phyloP scores from a whole-genome alignment of 768 basidiomycete species.

The Grammothele lineata region DNA sequence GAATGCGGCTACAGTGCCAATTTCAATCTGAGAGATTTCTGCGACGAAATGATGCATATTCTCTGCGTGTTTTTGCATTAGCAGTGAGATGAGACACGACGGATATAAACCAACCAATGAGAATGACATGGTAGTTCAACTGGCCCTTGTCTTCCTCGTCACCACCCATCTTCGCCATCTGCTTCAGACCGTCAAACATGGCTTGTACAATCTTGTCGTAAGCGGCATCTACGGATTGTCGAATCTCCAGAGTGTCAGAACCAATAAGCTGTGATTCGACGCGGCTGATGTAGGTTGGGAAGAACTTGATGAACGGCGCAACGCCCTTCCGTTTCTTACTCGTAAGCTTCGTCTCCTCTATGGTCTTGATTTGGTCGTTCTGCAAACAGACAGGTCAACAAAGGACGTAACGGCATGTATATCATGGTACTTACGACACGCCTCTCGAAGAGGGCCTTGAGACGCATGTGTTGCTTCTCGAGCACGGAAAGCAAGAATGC shows the following conservation, averaged over 20 bases:
- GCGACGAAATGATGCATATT: conserved; percentile 95
- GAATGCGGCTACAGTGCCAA: conserved; percentile 58
- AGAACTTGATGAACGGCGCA: conserved; percentile 87
- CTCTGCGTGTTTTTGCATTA: no score
- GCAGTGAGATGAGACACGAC: background rate
- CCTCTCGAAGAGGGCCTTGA: conserved; percentile 74
- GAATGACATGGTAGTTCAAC: conserved; percentile 91
- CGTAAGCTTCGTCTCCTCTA: conserved; percentile 88
- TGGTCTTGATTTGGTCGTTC: conserved; percentile 83
- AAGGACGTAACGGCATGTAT: background rate
- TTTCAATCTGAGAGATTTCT: conserved; percentile 70
- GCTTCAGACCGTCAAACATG: conserved; percentile 92
- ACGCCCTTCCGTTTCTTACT: conserved; percentile 93
- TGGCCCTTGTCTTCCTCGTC: conserved; percentile 96
- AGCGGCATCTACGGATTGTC: conserved; percentile 69
- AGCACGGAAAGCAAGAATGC: conserved; percentile 67
- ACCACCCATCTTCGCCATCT: conserved; percentile 93
- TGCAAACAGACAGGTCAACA: conserved; percentile 26
- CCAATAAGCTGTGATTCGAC: conserved; percentile 83
- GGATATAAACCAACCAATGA: conserved; percentile 66
- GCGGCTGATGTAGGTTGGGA: conserved; percentile 81
- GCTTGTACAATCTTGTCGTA: conserved; percentile 86
- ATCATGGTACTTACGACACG: conserved; percentile 52
- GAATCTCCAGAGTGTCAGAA: conserved; percentile 72
- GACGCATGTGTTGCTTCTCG: conserved; percentile 77